Percentiles rank a stretch among this genome's conserved stretches.
Evolutionary conservation across 805 yeast genomes (phyloP).

Genomic region (Pichia sporocuriosa): DNA sequence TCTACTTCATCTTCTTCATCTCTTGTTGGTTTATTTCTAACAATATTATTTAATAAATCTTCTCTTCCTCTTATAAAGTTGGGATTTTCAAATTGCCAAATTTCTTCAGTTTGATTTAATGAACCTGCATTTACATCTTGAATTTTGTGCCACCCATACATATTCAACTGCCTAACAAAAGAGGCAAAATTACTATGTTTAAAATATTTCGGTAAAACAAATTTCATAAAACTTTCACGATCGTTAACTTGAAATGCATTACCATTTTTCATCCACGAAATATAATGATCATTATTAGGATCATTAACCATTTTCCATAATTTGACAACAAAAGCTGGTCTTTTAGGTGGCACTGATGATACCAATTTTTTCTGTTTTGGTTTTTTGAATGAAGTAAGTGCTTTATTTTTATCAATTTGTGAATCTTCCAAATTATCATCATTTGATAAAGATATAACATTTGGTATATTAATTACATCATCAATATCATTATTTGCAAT

Average conservation of each 20-base stretch:
- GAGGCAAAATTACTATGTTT: constrained; percentile 94
- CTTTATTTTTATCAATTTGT: background rate
- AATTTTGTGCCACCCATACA: constrained; percentile 99
- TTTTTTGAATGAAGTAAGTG: constrained; percentile 16
- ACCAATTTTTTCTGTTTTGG: constrained; percentile 20
- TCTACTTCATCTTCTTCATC: constrained; percentile 42
- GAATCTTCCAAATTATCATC: background rate
- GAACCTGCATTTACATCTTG: constrained; percentile 85
- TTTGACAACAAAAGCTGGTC: constrained; percentile 90
- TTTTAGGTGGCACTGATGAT: constrained; percentile 34
- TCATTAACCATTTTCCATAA: constrained; percentile 96
- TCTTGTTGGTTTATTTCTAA: constrained; percentile 56
- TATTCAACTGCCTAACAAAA: constrained; percentile 89
- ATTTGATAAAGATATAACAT: too few relatives aligned
- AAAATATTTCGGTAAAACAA: constrained; percentile 83
- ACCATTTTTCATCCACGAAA: constrained; percentile 84
- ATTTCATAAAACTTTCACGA: constrained; percentile 77
- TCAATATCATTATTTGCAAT: background rate
- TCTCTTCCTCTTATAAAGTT: constrained; percentile 71
- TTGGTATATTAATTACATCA: background rate
- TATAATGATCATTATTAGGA: constrained; percentile 55
- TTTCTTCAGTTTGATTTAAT: constrained; percentile 60
- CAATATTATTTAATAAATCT: constrained; percentile 78
- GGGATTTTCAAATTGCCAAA: constrained; percentile 84
- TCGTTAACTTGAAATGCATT: constrained; percentile 76